phyloP scores from a whole-genome alignment of 148 eudicot genomes.

The Diospyros lotus region DNA sequence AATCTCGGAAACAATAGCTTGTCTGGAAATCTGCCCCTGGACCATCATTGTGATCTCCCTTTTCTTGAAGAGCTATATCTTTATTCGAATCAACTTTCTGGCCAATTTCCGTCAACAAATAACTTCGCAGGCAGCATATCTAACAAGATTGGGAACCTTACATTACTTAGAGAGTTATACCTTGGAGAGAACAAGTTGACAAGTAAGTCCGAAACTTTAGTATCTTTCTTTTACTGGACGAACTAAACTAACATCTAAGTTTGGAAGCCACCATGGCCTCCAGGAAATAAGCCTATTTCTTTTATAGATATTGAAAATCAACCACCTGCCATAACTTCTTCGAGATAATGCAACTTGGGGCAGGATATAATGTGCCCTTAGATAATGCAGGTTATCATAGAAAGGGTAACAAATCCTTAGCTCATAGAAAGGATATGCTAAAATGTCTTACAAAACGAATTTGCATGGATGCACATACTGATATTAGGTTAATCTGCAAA shows the following conservation, averaged over 20 bases:
- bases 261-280: not conserved
- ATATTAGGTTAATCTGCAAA: too few species aligned
- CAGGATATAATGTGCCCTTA: too few species aligned
- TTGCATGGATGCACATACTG: too few species aligned
- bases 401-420: too few species aligned
- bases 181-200: not conserved
- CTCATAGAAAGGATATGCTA: too few species aligned
- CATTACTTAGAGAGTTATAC: not conserved
- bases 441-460: too few species aligned
- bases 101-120: slow-evolving; percentile 2
- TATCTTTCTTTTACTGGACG: not conserved
- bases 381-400: too few species aligned
- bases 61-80: slow-evolving; percentile 17
- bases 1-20: slow-evolving; percentile 16
- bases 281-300: too few species aligned
- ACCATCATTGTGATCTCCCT: not conserved
- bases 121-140: slow-evolving; percentile 2
- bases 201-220: not conserved
- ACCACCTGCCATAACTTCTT: too few species aligned
- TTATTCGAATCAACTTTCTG: slow-evolving; percentile 12
- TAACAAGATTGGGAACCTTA: slow-evolving; percentile 2
- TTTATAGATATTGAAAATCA: too few species aligned
- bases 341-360: too few species aligned
- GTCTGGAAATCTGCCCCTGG: slow-evolving; percentile 15
- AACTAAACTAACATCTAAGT: not conserved